Conservation (phyloP, 2,329 filamentous ascomycete species). For the Penicillium sp. region DNA sequence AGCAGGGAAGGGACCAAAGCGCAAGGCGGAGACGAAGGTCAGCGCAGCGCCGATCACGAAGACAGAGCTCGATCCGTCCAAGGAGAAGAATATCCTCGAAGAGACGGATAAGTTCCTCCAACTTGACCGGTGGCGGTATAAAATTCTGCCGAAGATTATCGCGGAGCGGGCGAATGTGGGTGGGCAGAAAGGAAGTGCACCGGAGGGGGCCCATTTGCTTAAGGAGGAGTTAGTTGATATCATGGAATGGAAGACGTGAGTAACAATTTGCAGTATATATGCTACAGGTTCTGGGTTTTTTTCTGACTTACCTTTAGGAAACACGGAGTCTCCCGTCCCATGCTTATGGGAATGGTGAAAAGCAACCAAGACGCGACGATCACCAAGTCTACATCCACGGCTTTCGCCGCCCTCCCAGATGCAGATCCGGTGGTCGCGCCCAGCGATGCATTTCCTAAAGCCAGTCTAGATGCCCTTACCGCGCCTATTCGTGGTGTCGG, state of each 20-base stretch:
- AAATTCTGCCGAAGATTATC: slow-evolving; percentile 29
- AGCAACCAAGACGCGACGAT: slow-evolving; percentile 32
- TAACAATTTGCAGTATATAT: slow-evolving; percentile 2
- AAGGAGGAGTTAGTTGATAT: slow-evolving; percentile 38
- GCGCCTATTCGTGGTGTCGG: slow-evolving; percentile 42
- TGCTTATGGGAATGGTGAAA: slow-evolving; percentile 41
- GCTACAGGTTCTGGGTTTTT: neutral
- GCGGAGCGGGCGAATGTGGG: slow-evolving; percentile 6
- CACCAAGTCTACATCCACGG: slow-evolving; percentile 26
- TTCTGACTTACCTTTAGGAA: neutral
- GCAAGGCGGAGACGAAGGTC: slow-evolving; percentile 8
- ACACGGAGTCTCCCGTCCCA: slow-evolving; percentile 40
- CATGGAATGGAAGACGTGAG: slow-evolving; percentile 48
- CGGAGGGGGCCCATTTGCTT: slow-evolving; percentile 22
- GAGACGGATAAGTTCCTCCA: slow-evolving; percentile 29
- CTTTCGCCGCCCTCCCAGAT: slow-evolving; percentile 25
- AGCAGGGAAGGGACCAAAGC: slow-evolving; percentile 13
- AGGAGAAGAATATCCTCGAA: slow-evolving; percentile 15
- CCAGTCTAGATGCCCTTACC: slow-evolving; percentile 34
- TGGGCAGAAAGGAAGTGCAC: slow-evolving; percentile 10
- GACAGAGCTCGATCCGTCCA: neutral
- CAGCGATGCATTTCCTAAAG: slow-evolving; percentile 29
- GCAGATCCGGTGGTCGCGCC: slow-evolving; percentile 4
- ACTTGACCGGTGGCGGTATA: slow-evolving; percentile 42
- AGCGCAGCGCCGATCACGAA: slow-evolving; percentile 1